Base-by-base conservation (phyloP, 441 rosid species). In the Hypseocharis bilobata region DNA sequence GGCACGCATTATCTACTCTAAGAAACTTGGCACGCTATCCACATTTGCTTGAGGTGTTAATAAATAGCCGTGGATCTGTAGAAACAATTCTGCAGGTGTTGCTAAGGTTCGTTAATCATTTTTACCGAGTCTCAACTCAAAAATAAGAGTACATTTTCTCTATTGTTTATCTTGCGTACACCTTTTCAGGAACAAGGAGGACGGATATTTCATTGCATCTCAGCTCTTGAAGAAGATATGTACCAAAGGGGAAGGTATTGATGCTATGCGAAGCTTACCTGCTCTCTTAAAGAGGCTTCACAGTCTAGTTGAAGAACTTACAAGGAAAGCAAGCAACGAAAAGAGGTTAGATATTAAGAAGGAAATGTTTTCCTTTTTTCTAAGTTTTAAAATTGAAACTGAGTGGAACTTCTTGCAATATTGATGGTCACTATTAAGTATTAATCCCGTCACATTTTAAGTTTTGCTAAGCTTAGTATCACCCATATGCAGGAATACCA, bases 141-240 rank as follows among this genome's bases (percentile, higher is more conserved):
- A 45, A 8, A 13, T 36, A 36, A 51, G 28, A 29, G 36, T 23
- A 1, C 59, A 44, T 54, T 61, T 32, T 52, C 49, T 25, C 17
- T 54, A 28, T 29, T 29, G 49, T 55, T 55, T 26, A 27, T 58
- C 6, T 23, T 65, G 20, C 1, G 28, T 54, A 36, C 11, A 68
- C 17, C 27, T 28, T 36, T 71, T 68, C 80, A 92, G 98, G 89
- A 92, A 85, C 85, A 90, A 87, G 76, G 98, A 92, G 61, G 94
- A 88, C 58, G 88, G 88, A 7, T 88, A 81, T 66, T 92, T 88
- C 74, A 82, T 87, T 56, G 91, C 91, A 51, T 68, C 87, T 23
- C 84, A 84, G 61, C 77, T 90, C 67, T 45, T 92, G 77, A 87
- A 79, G 77, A 88, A 78, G 83, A 87, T 90, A 5, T 84, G 88